A percentile compares a stretch with the other conserved stretches of the same genome.
Conservation (phyloP, 805 yeast genomes). For the Ogataea kodamae region DNA sequence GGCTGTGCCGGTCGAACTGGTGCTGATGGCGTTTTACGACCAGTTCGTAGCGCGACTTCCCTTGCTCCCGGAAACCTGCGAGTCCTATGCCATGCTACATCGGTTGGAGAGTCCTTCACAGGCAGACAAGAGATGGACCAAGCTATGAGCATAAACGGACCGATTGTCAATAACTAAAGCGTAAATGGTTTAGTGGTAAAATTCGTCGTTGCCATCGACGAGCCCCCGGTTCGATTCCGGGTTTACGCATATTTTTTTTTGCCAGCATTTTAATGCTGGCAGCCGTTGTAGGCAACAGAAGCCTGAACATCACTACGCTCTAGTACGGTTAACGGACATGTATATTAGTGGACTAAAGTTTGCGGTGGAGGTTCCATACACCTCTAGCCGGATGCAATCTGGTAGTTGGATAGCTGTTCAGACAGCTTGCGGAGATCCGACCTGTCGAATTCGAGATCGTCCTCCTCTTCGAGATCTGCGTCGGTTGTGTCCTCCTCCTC, state of each 20-base stretch:
- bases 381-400: slow-evolving; percentile 6
- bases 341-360: too few relatives aligned
- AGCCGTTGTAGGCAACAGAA: too few relatives aligned
- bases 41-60: slow-evolving; percentile 13
- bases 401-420: slow-evolving; percentile 9
- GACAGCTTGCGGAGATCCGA: slow-evolving; percentile 10
- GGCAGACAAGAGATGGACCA: background rate
- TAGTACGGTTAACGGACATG: too few relatives aligned
- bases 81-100: slow-evolving; percentile 9
- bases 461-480: slow-evolving; percentile 16
- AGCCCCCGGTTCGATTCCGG: slow-evolving; percentile 32
- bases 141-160: background rate
- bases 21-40: slow-evolving; percentile 22
- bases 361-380: background rate
- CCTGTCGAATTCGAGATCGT: slow-evolving; percentile 10
- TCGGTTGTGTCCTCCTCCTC: too few relatives aligned
- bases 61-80: slow-evolving; percentile 5
- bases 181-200: slow-evolving; percentile 30
- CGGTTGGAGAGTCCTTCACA: too few relatives aligned
- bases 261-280: background rate
- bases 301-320: too few relatives aligned
- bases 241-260: slow-evolving; percentile 21
- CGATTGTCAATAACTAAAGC: slow-evolving; percentile 4
- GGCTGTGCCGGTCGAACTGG: slow-evolving; percentile 19
- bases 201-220: slow-evolving; percentile 30